Evolutionary conservation across 2,329 filamentous ascomycete species (phyloP).

Genomic region (Lasiodiplodia citricola): DNA sequence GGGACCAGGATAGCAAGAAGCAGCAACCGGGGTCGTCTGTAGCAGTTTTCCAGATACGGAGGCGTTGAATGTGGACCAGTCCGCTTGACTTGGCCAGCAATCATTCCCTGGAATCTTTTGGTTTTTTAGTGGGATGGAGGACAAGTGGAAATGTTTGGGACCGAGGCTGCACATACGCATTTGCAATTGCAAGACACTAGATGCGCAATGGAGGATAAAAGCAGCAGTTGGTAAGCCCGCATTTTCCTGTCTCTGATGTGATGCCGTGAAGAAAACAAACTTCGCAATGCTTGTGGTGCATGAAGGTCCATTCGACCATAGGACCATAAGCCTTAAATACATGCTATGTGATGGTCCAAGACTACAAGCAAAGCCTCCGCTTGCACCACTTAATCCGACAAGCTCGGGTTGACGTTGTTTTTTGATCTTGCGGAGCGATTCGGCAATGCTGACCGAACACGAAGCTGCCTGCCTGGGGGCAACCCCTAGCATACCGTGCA

Average conservation of each 20-base stretch:
- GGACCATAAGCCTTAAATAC: no score
- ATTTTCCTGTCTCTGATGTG: neutral
- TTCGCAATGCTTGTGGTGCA: no score
- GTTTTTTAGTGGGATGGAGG: neutral
- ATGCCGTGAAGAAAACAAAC: no score
- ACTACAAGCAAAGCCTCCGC: no score
- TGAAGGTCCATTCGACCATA: neutral
- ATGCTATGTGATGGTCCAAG: no score
- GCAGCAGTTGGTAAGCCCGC: neutral
- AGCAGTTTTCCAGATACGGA: constrained; percentile 47
- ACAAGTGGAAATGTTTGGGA: no score
- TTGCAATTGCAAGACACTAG: neutral
- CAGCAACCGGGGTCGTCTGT: constrained; percentile 46
- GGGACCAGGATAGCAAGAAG: neutral
- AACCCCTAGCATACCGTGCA: no score
- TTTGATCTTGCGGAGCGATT: no score
- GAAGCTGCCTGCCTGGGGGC: no score
- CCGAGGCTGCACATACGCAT: neutral
- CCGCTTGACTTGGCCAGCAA: constrained; percentile 44
- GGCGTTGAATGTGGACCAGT: constrained; percentile 44
- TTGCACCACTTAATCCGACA: no score
- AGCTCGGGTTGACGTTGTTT: no score
- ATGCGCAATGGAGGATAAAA: neutral
- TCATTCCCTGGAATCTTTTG: constrained; percentile 38
- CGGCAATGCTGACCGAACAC: no score